A percentile compares a stretch with the other conserved stretches of the same genome.
These are phyloP conservation scores for Pleurotus eryngii DNA, from an alignment of 768 basidiomycete species.

Conservation along the genomic window DNA sequence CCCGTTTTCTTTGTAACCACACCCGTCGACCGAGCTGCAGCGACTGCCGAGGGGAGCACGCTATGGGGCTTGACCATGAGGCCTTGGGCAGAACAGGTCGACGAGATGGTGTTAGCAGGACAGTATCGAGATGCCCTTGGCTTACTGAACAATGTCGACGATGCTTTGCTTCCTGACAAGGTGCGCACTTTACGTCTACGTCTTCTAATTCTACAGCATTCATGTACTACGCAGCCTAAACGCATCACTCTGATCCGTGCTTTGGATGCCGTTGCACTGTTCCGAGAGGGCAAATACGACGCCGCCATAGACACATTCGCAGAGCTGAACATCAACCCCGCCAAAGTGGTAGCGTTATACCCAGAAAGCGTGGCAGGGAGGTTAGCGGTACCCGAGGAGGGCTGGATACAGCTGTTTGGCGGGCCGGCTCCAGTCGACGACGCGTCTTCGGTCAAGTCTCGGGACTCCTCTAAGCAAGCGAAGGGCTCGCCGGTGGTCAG, in stretches of 20 bases:
- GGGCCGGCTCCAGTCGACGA: constrained; percentile 49
- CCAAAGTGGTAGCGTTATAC: constrained; percentile 89
- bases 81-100: constrained; percentile 77
- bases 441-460: constrained; percentile 20
- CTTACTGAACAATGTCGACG: constrained; percentile 69
- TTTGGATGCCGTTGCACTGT: constrained; percentile 77
- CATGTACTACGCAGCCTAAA: constrained; percentile 39
- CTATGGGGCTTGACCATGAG: constrained; percentile 76
- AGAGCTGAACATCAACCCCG: constrained; percentile 86
- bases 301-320: constrained; percentile 85
- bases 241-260: constrained; percentile 54
- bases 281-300: constrained; percentile 65
- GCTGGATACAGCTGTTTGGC: constrained; percentile 83
- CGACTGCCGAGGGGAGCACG: constrained; percentile 66
- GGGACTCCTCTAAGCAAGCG: constrained; percentile 17
- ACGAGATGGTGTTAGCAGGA: constrained; percentile 71
- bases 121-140: constrained; percentile 79
- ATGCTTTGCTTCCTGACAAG: constrained; percentile 58
- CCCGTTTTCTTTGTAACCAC: constrained; percentile 66
- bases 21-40: constrained; percentile 66
- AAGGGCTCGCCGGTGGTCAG: constrained; percentile 2
- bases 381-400: constrained; percentile 60
- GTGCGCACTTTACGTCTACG: constrained; percentile 24
- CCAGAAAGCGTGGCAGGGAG: constrained; percentile 79
- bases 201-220: neutral